Base-by-base conservation (phyloP, 139 green algal genomes). In the Ettlia oleoabundans region DNA sequence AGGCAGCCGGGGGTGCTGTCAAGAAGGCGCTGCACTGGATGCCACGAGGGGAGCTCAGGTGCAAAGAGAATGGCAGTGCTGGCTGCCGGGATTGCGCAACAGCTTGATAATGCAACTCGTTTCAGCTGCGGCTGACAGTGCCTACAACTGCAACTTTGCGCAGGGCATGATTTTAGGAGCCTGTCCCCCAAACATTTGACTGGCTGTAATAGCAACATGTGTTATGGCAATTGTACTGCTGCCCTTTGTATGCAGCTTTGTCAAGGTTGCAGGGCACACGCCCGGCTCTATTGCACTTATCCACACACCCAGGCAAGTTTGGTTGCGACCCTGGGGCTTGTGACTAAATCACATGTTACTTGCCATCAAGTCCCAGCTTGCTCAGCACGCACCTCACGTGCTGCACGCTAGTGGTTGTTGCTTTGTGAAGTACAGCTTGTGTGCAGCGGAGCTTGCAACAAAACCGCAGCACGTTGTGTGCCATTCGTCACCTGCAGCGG, bases 11-110 rank as follows among this genome's bases (percentile, higher is more conserved):
- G 4, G 58, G 58, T 22, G 30, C 19, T 28, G 21, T 52, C 30
- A 67, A 67, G 53, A 53, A 52, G 28, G 53, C 53, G 2, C 73
- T 80, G 24, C 15, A 13, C 35, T 80, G 52, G 73, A 51, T 80
- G 53, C 73, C 73, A 0, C 52, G 33, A 26, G 73, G 73, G 35
- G 30, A 42, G 22, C 52, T 80, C 9, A 62, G 70, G 70, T 77
- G 30, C 18, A 32, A n/a, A 32, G 55, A 32, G 21, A 9, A n/a
- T n/a, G 18, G 15, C 18, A 22, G 55, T 28, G 55, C 18, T 22
- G 5, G 55, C 18, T 28, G 55, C 21, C 55, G 55, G 5, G 55
- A 5, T 28, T 5, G 15, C 18, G 18, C 55, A n/a, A n/a, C 55
- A 65, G 47, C 47, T n/a, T n/a, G n/a, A n/a, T n/a, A n/a, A n/a